These are phyloP conservation scores for Lyophyllum shimeji DNA, from an alignment of 768 basidiomycete genomes.

Conservation along the genomic window DNA sequence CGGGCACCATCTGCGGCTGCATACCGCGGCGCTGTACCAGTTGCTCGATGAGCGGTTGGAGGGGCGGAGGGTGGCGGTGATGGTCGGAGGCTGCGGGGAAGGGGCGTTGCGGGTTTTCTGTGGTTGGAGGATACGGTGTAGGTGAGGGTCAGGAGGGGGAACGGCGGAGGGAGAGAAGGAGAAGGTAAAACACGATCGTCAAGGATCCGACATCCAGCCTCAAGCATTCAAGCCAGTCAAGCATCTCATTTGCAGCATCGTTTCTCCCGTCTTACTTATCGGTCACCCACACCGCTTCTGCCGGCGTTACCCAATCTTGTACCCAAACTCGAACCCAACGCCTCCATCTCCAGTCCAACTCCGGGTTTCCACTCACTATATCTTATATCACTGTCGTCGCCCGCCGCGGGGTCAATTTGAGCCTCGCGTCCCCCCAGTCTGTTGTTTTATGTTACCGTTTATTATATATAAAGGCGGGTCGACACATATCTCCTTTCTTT, in stretches of 20 bases:
- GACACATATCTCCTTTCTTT: conserved; percentile 15
- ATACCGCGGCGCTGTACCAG: conserved; percentile 39
- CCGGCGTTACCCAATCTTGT: conserved; percentile 15
- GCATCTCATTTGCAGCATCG: conserved; percentile 14
- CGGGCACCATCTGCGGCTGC: conserved; percentile 28
- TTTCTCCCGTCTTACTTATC: conserved; percentile 10
- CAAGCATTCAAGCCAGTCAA: conserved; percentile 7
- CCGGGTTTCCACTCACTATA: conserved; percentile 5
- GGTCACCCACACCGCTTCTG: background rate
- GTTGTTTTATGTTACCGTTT: conserved; percentile 17
- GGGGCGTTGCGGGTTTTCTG: no score
- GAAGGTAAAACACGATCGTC: conserved; percentile 10
- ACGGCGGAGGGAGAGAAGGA: background rate
- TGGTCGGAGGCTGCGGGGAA: background rate
- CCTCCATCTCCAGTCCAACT: background rate
- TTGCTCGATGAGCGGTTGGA: conserved; percentile 29
- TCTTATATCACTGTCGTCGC: conserved; percentile 19
- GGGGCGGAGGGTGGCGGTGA: background rate
- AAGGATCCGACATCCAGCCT: conserved; percentile 10
- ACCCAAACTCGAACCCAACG: conserved; percentile 7
- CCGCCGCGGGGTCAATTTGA: background rate
- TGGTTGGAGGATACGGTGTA: no score
- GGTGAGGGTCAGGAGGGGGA: background rate
- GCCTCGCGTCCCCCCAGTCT: conserved; percentile 1
- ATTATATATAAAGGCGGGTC: conserved; percentile 19